These are phyloP conservation scores for Citrus inodora DNA, from an alignment of 345 rosid genomes.

Conservation along the genomic window DNA sequence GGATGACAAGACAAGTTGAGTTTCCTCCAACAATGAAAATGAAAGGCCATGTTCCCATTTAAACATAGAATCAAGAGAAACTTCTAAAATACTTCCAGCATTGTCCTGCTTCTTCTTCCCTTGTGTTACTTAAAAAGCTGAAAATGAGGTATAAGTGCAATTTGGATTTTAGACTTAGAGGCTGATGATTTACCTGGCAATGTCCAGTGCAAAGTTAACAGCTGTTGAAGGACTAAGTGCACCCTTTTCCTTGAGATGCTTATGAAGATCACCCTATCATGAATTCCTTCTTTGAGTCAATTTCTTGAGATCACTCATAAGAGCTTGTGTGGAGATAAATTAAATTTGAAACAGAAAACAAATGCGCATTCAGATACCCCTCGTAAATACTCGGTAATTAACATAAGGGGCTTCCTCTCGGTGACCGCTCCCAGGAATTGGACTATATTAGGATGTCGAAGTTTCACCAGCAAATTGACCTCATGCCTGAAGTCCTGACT, in stretches of 20 bases:
- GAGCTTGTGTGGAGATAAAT: slow-evolving; percentile 6
- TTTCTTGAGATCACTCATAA: slow-evolving; percentile 1
- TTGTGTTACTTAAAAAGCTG: background rate
- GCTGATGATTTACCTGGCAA: slow-evolving; percentile 56
- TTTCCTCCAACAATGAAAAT: background rate
- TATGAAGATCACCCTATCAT: slow-evolving; percentile 94
- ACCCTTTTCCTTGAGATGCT: slow-evolving; percentile 91
- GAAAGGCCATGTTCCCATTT: background rate
- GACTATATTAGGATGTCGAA: slow-evolving; percentile 98
- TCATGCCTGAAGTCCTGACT: slow-evolving; percentile 99
- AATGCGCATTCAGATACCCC: slow-evolving; percentile 57
- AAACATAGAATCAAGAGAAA: background rate
- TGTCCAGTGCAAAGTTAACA: slow-evolving; percentile 88
- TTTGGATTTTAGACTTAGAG: too few species aligned
- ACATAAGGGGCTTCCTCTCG: slow-evolving; percentile 98
- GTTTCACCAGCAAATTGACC: slow-evolving; percentile 94
- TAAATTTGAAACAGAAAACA: slow-evolving; percentile 11
- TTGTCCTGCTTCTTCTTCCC: background rate
- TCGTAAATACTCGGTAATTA: slow-evolving; percentile 87
- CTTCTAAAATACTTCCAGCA: background rate
- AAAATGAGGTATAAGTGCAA: background rate
- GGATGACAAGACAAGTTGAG: background rate
- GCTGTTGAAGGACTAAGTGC: slow-evolving; percentile 87
- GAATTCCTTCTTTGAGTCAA: slow-evolving; percentile 4
- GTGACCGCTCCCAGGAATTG: slow-evolving; percentile 99